Base-by-base conservation (phyloP, 1,284 basidiomycete species). In the Volvariella volvacea region DNA sequence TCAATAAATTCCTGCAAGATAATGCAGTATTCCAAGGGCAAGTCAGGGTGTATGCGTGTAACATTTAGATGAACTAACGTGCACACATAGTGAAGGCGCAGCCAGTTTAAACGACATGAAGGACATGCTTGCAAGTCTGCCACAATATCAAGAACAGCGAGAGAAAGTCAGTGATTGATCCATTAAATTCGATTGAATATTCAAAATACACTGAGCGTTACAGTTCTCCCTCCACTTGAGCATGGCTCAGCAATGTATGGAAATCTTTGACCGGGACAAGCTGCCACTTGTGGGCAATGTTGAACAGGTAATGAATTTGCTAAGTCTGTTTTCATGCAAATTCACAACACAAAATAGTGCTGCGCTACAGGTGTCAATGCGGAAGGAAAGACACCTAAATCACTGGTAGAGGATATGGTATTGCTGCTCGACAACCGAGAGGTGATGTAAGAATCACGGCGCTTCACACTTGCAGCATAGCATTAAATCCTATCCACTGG, bases 161-260 rank as follows among this genome's bases (percentile, higher is more conserved):
- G 94, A 99, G 61, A 92, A 93, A 76, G 90, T 84, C 8, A n/a
- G 36, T 30, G 3, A 39, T n/a, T n/a, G n/a, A n/a, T n/a, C n/a
- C n/a, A n/a, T 49, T 49, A 22, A 12, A n/a, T n/a, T n/a, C n/a
- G 36, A 32, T 22, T 20, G 9, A 30, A 14, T 12, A 28, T 28
- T 6, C 25, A 31, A 17, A 22, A 42, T 9, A 16, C 43, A 15
- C 28, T 44, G 42, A 4, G 28, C 15, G 3, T 15, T 15, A 3
- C 62, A 95, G 87, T 95, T 98, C 62, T 98, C 94, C 12, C 65
- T 98, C 22, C 96, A 99, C 65, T 71, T 99, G 36, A 95, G 86
- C 54, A 95, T 99, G 88, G 95, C 96, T 0, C 91, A 98, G 62
- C 89, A 94, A 55, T 98, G 93, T 59, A 99, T 99, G 95, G 75